Base-by-base conservation (phyloP, 164 flowering plant genomes). In the Tetracentron sinense region DNA sequence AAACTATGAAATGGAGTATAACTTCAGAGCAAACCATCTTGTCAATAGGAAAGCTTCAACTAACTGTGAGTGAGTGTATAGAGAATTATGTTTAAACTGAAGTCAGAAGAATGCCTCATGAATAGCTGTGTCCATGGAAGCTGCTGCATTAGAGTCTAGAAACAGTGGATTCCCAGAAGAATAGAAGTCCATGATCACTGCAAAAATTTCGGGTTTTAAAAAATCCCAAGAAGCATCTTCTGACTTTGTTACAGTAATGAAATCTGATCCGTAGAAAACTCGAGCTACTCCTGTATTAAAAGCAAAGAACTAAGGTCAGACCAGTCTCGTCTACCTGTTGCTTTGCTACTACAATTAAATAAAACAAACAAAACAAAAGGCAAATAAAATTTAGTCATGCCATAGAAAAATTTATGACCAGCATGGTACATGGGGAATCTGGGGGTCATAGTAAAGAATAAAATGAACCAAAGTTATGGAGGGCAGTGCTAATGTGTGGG, bases 201-300 rank as follows among this genome's bases (percentile, higher is more conserved):
- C 97, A 83, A 94, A 90, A 48, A 90, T 79, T 74, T 90, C 88
- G n/a, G 96, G 97, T 70, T 89, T 93, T 22, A 90, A 71, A 54
- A 85, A 33, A 77, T 93, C 97, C 98, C 97, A 93, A 17, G 95
- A 80, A 59, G 72, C 70, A 55, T 87, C 96, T 1, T 93, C 96
- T 44, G 95, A 84, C 59, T 89, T 93, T 62, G 97, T 89, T 29
- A 93, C 89, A 0, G 97, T 90, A 54, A 93, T 69, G 65, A 90
- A 93, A 82, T 93, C 98, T 42, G 96, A 84, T 60, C 98, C 98
- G 76, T 71, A 93, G 81, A 90, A 93, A 22, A 90, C 97, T 61
- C 97, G 85, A 31, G 82, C 77, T 53, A 89, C 58, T 61, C 98
- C 97, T 93, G 82, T 3, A 64, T 31, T 25, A 28, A 53, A 49